These are phyloP conservation scores for Scleroderma bovista DNA, from an alignment of 768 basidiomycete species.

Conservation along the genomic window DNA sequence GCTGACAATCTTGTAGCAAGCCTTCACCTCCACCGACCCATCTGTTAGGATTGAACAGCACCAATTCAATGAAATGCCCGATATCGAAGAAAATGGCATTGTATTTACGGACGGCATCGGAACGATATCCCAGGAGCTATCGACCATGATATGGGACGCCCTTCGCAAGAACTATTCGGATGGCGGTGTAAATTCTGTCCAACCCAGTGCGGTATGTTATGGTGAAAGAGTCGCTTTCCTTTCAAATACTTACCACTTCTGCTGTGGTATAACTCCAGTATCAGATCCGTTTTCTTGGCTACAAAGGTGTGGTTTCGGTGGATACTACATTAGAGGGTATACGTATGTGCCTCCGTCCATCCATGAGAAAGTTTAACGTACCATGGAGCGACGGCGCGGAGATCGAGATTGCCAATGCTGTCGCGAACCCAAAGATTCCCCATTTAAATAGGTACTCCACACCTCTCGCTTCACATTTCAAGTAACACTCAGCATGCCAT, in stretches of 20 bases:
- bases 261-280: constrained; percentile 35
- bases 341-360: constrained; percentile 62
- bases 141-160: constrained; percentile 52
- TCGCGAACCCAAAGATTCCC: constrained; percentile 52
- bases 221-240: neutral
- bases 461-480: neutral
- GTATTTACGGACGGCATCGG: constrained; percentile 77
- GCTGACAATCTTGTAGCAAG: constrained; percentile 39
- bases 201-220: constrained; percentile 57
- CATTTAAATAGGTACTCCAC: constrained; percentile 63
- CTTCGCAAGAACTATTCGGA: constrained; percentile 42
- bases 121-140: constrained; percentile 61
- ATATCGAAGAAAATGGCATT: constrained; percentile 43
- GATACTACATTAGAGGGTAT: constrained; percentile 51
- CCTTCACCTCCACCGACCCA: constrained; percentile 77
- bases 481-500: neutral
- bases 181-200: constrained; percentile 28
- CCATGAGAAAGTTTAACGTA: constrained; percentile 73
- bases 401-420: constrained; percentile 69
- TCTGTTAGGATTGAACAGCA: constrained; percentile 50
- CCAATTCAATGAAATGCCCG: constrained; percentile 62
- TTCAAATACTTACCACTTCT: neutral
- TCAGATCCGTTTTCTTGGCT: constrained; percentile 80
- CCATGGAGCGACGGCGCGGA: constrained; percentile 43
- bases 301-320: constrained; percentile 74